Conservation (phyloP, 768 basidiomycete species). For the Suillus tomentosus region DNA sequence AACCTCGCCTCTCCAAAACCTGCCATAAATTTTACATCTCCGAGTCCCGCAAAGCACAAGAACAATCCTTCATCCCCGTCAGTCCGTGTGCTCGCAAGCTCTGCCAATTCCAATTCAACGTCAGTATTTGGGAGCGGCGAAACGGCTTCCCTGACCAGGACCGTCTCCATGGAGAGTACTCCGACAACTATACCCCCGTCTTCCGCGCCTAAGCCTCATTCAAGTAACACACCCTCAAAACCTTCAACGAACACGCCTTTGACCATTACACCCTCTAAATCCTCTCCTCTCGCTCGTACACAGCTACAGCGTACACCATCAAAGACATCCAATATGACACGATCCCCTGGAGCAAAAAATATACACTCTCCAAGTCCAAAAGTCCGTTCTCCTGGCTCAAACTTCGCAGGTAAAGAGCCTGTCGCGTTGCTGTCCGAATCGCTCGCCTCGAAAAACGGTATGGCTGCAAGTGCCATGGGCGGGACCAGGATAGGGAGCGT, state of each 20-base stretch:
- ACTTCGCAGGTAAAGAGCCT: constrained; percentile 10
- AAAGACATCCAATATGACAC: constrained; percentile 15
- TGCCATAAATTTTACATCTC: constrained; percentile 42
- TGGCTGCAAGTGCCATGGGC: neutral
- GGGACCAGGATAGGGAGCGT: neutral
- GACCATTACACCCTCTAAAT: constrained; percentile 24
- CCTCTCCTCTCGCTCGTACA: constrained; percentile 15
- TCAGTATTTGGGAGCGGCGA: constrained; percentile 1
- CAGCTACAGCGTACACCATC: constrained; percentile 25
- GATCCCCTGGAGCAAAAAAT: constrained; percentile 16
- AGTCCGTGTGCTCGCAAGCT: neutral
- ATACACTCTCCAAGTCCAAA: constrained; percentile 4
- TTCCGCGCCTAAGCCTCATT: constrained; percentile 38
- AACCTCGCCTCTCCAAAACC: constrained; percentile 29
- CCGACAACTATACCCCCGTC: constrained; percentile 21
- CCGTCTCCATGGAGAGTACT: constrained; percentile 2
- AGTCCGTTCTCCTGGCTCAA: neutral
- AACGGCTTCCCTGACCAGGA: too few relatives aligned
- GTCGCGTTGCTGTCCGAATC: constrained; percentile 23
- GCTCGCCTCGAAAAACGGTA: neutral
- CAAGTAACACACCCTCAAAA: constrained; percentile 34
- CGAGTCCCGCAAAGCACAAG: constrained; percentile 38
- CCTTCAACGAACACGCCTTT: constrained; percentile 24
- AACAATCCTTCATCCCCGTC: constrained; percentile 3
- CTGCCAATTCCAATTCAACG: constrained; percentile 6